Conservation (phyloP, 2,329 filamentous ascomycete genomes). For the Mariannaea elegans region DNA sequence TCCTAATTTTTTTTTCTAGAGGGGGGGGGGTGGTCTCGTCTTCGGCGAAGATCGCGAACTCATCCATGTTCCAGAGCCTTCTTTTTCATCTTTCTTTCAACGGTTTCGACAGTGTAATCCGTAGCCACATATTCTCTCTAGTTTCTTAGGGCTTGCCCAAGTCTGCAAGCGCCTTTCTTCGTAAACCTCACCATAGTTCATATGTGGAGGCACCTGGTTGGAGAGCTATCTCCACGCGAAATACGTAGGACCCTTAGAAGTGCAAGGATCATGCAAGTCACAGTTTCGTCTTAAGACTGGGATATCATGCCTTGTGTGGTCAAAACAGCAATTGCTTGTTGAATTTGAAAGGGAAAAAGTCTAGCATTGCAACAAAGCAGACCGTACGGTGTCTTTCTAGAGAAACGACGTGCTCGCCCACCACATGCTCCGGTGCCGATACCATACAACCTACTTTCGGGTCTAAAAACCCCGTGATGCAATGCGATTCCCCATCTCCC, state of each 20-base stretch:
- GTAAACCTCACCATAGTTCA: too few relatives aligned
- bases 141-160: slow-evolving; percentile 13
- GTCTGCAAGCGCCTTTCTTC: slow-evolving; percentile 1
- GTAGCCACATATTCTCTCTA: neutral
- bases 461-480: slow-evolving; percentile 37
- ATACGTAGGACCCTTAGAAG: neutral
- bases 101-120: neutral
- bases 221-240: slow-evolving; percentile 3
- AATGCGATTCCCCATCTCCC: slow-evolving; percentile 6
- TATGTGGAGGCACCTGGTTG: slow-evolving; percentile 17
- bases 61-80: neutral
- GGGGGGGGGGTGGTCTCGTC: too few relatives aligned
- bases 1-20: slow-evolving; percentile 10
- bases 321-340: slow-evolving; percentile 3
- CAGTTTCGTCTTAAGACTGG: neutral
- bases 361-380: slow-evolving; percentile 25
- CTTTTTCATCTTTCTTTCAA: neutral
- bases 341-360: slow-evolving; percentile 11
- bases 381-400: slow-evolving; percentile 20
- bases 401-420: slow-evolving; percentile 23
- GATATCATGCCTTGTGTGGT: neutral
- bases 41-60: neutral
- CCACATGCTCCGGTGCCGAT: slow-evolving; percentile 27
- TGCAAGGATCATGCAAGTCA: slow-evolving; percentile 15
- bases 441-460: slow-evolving; percentile 27